Base-by-base conservation (phyloP, 139 green algal species). In the Tetradesmus lagerheimii region DNA sequence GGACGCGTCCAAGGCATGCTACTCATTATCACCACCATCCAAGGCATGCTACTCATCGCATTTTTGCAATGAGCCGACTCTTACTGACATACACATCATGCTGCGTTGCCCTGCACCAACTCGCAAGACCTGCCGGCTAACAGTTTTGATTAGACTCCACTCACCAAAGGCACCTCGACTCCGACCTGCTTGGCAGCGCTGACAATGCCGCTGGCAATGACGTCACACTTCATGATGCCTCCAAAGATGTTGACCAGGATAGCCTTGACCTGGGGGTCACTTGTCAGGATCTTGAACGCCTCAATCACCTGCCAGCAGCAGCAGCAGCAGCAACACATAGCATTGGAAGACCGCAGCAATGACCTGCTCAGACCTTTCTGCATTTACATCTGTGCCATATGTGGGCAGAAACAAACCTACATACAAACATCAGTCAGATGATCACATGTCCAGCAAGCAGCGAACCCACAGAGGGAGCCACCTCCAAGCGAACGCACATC, bases 191-290 rank as follows among this genome's bases (percentile, higher is more conserved):
- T 98, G 53, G 98, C 98, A 1, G 98, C 98, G 57, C 95, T 97
- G 47, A 99, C 98, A 71, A 99, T 99, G 82, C 98, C 98, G 29
- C 93, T 95, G 6, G 98, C 98, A 90, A 99, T 99, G 31, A 99
- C 98, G 92, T 99, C 98, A 91, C 98, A 99, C 92, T 98, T 98
- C 98, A 99, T 99, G 93, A 99, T 99, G 50, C 97, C 97, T 3
- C 96, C 98, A 91, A 99, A 99, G 85, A 99, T 99, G 96, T 99
- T 99, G 74, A 99, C 98, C 23, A 99, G 95, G 88, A 99, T 96
- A 37, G 97, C 98, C 94, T 99, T 99, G 41, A 99, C 98, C 77
- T 99, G 97, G 18, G 93, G 91, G 94, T 99, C 98, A 27, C 76
- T 75, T 2, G 94, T 98, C 90, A 99, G 89, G 85, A 99, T 98